Evolutionary conservation across 2,329 filamentous ascomycete species (phyloP).

Genomic region (Penicillium sp.): DNA sequence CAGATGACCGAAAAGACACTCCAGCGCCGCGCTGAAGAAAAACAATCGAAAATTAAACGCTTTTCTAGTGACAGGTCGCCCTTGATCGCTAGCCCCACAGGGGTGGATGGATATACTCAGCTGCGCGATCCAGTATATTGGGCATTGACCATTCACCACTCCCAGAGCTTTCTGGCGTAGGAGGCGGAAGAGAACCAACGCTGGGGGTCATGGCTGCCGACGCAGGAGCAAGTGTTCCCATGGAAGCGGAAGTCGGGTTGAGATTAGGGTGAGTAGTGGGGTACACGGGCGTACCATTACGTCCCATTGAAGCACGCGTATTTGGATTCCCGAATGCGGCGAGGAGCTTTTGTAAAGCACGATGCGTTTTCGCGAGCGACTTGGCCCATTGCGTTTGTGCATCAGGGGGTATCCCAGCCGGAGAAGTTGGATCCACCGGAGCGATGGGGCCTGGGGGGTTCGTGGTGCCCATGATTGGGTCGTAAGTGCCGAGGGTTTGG

Average conservation of each 20-base stretch:
- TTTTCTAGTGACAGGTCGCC: neutral
- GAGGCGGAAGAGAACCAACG: conserved; percentile 41
- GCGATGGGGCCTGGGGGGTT: conserved; percentile 30
- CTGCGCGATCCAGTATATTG: conserved; percentile 46
- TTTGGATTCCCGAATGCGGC: conserved; percentile 35
- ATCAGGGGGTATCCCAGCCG: conserved; percentile 30
- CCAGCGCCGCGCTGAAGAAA: conserved; percentile 9
- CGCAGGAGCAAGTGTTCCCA: conserved; percentile 17
- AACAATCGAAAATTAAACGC: neutral
- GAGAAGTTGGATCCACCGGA: conserved; percentile 28
- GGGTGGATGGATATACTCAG: conserved; percentile 50
- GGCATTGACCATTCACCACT: conserved; percentile 48
- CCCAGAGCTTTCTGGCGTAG: conserved; percentile 49
- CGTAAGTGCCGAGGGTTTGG: conserved; percentile 19
- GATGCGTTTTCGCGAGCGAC: conserved; percentile 46
- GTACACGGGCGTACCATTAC: conserved; percentile 20
- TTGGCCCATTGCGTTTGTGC: conserved; percentile 47
- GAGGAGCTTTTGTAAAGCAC: conserved; percentile 47
- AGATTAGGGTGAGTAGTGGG: conserved; percentile 12
- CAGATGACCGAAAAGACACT: conserved; percentile 13
- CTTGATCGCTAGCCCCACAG: conserved; percentile 37
- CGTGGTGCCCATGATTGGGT: conserved; percentile 30
- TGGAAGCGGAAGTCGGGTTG: conserved; percentile 13
- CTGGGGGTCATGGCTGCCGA: conserved; percentile 33
- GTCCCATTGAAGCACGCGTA: conserved; percentile 16